Evolutionary conservation across 352 stramenopile species (phyloP), one percentile per base, ranked within the genome.

Genomic region (Phytophthora chlamydospora): DNA sequence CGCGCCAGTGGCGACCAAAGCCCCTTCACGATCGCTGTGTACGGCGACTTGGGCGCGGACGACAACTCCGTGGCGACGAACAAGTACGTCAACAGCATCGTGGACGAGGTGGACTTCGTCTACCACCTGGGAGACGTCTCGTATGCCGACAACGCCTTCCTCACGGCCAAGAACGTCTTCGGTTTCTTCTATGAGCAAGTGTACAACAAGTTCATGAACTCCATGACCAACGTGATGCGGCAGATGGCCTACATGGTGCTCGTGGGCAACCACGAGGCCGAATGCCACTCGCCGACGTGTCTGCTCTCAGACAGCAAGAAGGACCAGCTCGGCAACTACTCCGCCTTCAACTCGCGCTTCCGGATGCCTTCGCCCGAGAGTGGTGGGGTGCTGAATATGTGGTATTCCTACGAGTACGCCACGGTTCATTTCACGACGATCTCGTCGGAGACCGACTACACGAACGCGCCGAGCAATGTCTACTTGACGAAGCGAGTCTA

Each of bases 181-280:
- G 71, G 56, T 0, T 76, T 76, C 34, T 75, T 58, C 44, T 80
- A 80, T 46, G 71, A 80, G 45, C 44, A 76, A 51, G 21, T 72
- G 3, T 94, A 83, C 62, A 89, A 94, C 58, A 60, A 69, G 33
- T 94, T 73, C 75, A 88, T 94, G 80, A 76, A 83, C 31, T 63
- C 64, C 17, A 70, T 89, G 55, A 58, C 74, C 4, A 64, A 67
- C 32, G 40, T 71, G 11, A 76, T 80, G 67, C 29, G 51, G 2
- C 52, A 65, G 16, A 57, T 88, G 36, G 74, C 85, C 0, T 92
- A 89, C 62, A 93, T 92, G 80, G 73, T 83, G 5, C 56, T 78
- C 1, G 70, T 80, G 1, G 85, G 85, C 5, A 94, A 94, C 53
- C 88, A 96, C 65, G 78, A 85, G 36, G 71, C 73, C 2, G 76